Evolutionary conservation across 1,284 basidiomycete genomes (phyloP).

Genomic region (Coniophora puteana): DNA sequence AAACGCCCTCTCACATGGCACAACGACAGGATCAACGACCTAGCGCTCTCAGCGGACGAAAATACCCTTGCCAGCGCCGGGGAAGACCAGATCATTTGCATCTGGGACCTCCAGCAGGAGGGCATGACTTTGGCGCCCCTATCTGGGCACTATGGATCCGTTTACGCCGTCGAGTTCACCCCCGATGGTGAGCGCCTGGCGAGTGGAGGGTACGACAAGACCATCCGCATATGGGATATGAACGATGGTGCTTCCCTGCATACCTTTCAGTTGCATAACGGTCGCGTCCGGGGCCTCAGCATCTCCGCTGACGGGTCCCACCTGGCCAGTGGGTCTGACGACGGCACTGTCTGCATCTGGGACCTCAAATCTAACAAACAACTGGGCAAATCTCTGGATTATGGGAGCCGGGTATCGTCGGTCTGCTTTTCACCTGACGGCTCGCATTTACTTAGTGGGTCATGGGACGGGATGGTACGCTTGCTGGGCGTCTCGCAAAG

Average conservation of each 20-base stretch:
- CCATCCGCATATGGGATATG: slow-evolving; percentile 24
- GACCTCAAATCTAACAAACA: too few relatives aligned
- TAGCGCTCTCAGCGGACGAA: slow-evolving; percentile 26
- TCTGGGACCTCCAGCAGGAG: too few relatives aligned
- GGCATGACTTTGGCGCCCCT: slow-evolving; percentile 13
- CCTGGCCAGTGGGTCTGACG: background rate
- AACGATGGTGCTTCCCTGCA: background rate
- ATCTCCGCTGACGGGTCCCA: background rate
- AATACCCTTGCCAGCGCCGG: slow-evolving; percentile 23
- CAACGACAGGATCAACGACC: slow-evolving; percentile 18
- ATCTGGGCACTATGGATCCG: slow-evolving; percentile 13
- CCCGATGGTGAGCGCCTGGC: slow-evolving; percentile 20
- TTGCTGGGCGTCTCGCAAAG: too few relatives aligned
- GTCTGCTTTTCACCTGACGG: too few relatives aligned
- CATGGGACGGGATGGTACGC: too few relatives aligned
- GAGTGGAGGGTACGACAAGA: slow-evolving; percentile 25
- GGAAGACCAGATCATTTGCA: slow-evolving; percentile 21
- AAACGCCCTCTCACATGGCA: slow-evolving; percentile 14
- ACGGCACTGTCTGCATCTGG: slow-evolving; percentile 1
- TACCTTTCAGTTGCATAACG: background rate
- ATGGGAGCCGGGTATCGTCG: too few relatives aligned
- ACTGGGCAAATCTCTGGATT: too few relatives aligned
- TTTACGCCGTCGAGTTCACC: slow-evolving; percentile 27
- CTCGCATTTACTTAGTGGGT: too few relatives aligned
- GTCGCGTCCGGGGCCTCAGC: too few relatives aligned